Percentiles rank a stretch among this genome's conserved stretches.
Evolutionary conservation across 129 eudicot genomes (phyloP).

Genomic region (Apium graveolens): DNA sequence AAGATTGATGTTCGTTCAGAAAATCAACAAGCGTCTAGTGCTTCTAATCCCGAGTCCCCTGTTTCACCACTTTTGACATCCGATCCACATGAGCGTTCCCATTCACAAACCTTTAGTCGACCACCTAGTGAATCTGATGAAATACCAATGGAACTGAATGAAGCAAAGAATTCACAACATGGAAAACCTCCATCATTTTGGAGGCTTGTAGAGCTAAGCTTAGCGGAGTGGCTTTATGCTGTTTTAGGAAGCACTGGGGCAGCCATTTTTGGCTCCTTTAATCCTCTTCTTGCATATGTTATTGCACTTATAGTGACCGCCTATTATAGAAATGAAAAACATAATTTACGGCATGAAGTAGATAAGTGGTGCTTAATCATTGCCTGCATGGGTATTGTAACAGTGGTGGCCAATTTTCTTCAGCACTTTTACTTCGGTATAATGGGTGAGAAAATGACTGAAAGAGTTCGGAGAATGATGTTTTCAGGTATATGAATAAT

Average conservation of each 20-base stretch:
- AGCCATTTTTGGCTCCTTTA: constrained; percentile 85
- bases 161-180: constrained; percentile 34
- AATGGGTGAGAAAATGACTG: constrained; percentile 98
- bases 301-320: constrained; percentile 68
- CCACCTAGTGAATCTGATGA: constrained; percentile 64
- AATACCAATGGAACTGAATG: constrained; percentile 28
- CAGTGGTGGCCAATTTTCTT: constrained; percentile 83
- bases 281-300: constrained; percentile 87
- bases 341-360: constrained; percentile 49
- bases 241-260: constrained; percentile 85
- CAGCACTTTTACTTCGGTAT: constrained; percentile 96
- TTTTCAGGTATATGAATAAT: constrained; percentile 59
- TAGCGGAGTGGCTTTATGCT: constrained; percentile 94
- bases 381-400: constrained; percentile 89
- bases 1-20: constrained; percentile 66
- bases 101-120: constrained; percentile 94
- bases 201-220: constrained; percentile 91
- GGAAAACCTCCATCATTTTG: constrained; percentile 72
- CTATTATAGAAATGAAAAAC: constrained; percentile 48
- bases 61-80: constrained; percentile 85
- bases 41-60: constrained; percentile 96
- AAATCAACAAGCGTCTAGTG: constrained; percentile 54
- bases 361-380: constrained; percentile 91
- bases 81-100: constrained; percentile 87
- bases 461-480: constrained; percentile 92